phyloP scores from a whole-genome alignment of 371 early-diverging fungal genomes.

The Lichtheimia ornata region DNA sequence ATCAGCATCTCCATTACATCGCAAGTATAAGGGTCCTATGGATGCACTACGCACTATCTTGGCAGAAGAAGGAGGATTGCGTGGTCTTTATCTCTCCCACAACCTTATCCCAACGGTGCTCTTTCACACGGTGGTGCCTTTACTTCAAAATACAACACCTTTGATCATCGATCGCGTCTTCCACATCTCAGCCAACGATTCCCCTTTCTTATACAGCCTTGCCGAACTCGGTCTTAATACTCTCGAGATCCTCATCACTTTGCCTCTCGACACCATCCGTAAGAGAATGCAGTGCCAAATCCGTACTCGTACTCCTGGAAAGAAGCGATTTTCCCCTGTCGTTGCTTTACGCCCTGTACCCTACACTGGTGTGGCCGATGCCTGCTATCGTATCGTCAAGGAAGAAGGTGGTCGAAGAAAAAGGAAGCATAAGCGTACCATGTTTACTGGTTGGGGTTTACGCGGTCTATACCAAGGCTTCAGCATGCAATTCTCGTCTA shows the following conservation, averaged over 20 bases:
- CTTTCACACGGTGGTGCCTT: conserved; percentile 72
- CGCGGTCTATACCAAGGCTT: conserved; percentile 82
- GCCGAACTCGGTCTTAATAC: conserved; percentile 71
- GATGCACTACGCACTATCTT: conserved; percentile 76
- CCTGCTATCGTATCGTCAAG: conserved; percentile 71
- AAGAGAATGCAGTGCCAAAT: conserved; percentile 85
- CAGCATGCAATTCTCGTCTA: conserved; percentile 66
- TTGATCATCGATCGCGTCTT: conserved; percentile 76
- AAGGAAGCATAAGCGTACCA: conserved; percentile 19
- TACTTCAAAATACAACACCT: conserved; percentile 70
- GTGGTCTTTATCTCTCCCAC: conserved; percentile 67
- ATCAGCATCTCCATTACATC: conserved; percentile 66
- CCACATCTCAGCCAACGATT: conserved; percentile 61
- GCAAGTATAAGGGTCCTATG: conserved; percentile 79
- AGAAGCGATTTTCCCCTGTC: conserved; percentile 69
- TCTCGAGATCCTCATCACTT: conserved; percentile 70
- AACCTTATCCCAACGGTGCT: conserved; percentile 77
- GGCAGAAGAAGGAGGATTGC: conserved; percentile 81
- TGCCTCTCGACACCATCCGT: conserved; percentile 91
- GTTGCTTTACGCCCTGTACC: conserved; percentile 80
- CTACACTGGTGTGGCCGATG: conserved; percentile 85
- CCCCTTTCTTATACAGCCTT: conserved; percentile 68
- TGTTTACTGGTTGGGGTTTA: conserved; percentile 58
- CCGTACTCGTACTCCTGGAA: conserved; percentile 48
- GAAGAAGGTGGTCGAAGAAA: conserved; percentile 77